These are phyloP conservation scores for Begonia masoniana DNA, from an alignment of 306 rosid species.

Conservation along the genomic window DNA sequence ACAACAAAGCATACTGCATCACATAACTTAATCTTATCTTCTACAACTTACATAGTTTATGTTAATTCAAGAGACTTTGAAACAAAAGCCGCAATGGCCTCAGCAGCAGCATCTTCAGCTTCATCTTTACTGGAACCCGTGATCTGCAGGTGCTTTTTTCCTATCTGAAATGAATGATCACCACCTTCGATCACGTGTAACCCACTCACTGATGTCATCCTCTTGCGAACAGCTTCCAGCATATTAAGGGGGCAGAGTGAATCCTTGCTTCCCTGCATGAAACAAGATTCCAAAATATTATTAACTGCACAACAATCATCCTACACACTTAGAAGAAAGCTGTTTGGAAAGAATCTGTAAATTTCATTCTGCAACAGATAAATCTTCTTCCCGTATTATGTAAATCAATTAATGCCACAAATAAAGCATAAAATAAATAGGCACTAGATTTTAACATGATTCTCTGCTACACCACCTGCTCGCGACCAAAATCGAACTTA, in stretches of 20 bases:
- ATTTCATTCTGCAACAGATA: too few species aligned
- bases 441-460: too few species aligned
- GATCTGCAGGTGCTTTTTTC: constrained; percentile 72
- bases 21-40: too few species aligned
- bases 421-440: neutral
- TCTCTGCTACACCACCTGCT: too few species aligned
- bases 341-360: too few species aligned
- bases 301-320: too few species aligned
- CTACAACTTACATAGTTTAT: too few species aligned
- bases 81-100: constrained; percentile 47
- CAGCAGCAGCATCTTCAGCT: constrained; percentile 53
- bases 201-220: constrained; percentile 44
- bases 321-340: too few species aligned
- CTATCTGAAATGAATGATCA: constrained; percentile 84
- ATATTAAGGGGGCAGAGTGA: constrained; percentile 58
- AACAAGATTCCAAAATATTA: neutral
- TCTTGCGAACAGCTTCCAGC: constrained; percentile 55
- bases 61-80: constrained; percentile 20
- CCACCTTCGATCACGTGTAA: constrained; percentile 79
- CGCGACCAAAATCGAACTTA: too few species aligned
- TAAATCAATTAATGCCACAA: too few species aligned
- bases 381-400: too few species aligned
- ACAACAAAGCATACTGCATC: too few species aligned
- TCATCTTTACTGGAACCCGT: constrained; percentile 41
- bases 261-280: constrained; percentile 71